These are phyloP conservation scores for Purpureocillium lavendulum DNA, from an alignment of 2,329 filamentous ascomycete species.

Conservation along the genomic window DNA sequence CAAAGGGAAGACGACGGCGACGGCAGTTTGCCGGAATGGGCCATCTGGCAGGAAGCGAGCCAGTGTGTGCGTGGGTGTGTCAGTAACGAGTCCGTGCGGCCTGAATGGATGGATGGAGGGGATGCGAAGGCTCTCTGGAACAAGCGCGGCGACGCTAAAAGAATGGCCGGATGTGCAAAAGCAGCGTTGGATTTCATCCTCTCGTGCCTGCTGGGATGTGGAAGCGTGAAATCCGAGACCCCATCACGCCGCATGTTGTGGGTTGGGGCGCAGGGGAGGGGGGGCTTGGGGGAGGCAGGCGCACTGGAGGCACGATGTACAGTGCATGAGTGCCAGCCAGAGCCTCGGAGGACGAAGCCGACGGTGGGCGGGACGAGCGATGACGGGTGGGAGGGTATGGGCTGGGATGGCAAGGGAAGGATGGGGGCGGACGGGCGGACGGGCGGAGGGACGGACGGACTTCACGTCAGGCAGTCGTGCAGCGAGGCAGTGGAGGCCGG, in stretches of 20 bases:
- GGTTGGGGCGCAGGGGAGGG: no score
- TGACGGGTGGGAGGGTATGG: no score
- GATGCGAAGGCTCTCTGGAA: no score
- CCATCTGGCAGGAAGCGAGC: conserved; percentile 1
- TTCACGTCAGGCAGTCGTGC: conserved; percentile 9
- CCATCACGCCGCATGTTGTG: no score
- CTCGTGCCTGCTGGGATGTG: conserved; percentile 4
- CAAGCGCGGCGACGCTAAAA: conserved; percentile 22
- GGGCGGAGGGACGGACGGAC: neutral
- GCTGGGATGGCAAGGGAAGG: conserved; percentile 13
- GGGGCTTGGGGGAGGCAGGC: no score
- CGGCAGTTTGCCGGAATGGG: conserved; percentile 1
- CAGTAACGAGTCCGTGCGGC: no score
- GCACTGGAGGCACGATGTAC: neutral
- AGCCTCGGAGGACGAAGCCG: conserved; percentile 5
- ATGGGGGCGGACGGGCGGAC: conserved; percentile 8
- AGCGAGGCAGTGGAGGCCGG: conserved; percentile 16
- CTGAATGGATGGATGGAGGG: neutral
- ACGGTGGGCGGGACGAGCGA: no score
- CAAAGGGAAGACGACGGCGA: neutral
- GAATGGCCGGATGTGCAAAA: conserved; percentile 13
- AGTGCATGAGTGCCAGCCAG: no score
- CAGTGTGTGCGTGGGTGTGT: no score
- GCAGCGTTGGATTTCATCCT: conserved; percentile 14
- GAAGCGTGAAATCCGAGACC: no score